phyloP scores from a whole-genome alignment of 495 filamentous ascomycete species.

The Opeltia flavorubescens region DNA sequence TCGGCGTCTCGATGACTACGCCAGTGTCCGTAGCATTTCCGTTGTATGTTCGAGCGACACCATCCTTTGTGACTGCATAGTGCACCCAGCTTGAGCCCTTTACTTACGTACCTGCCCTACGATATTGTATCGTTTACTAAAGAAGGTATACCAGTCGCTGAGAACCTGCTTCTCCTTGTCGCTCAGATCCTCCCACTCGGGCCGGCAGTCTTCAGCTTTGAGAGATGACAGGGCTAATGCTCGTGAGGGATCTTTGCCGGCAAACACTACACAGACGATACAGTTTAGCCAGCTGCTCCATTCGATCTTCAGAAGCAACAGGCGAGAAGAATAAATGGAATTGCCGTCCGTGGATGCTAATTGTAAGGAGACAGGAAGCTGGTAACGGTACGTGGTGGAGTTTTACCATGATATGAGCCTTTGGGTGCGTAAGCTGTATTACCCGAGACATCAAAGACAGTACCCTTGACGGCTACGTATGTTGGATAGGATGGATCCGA shows the following conservation, averaged over 20 bases:
- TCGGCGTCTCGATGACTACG: background rate
- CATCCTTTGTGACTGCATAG: background rate
- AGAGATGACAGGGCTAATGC: slow-evolving; percentile 76
- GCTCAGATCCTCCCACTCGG: slow-evolving; percentile 72
- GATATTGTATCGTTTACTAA: slow-evolving; percentile 89
- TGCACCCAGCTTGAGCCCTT: background rate
- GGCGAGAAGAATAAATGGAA: background rate
- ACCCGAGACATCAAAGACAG: slow-evolving; percentile 81
- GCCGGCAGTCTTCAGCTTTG: slow-evolving; percentile 66
- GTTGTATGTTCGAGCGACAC: background rate
- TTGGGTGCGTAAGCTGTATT: slow-evolving; percentile 76
- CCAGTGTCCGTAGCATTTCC: background rate
- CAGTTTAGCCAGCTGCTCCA: background rate
- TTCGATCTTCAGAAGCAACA: slow-evolving; percentile 11
- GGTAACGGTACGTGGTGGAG: background rate
- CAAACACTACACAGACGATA: slow-evolving; percentile 52
- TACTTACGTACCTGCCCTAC: slow-evolving; percentile 51
- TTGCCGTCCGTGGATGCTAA: background rate
- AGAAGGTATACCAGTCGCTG: slow-evolving; percentile 89
- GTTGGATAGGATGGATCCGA: slow-evolving; percentile 53
- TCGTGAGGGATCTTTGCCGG: slow-evolving; percentile 84
- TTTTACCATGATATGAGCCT: slow-evolving; percentile 70
- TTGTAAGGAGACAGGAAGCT: background rate
- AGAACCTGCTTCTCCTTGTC: slow-evolving; percentile 81
- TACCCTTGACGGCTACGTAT: slow-evolving; percentile 92